These are phyloP conservation scores for Phytophthora podocarpi DNA, from an alignment of 352 stramenopile genomes.

Conservation along the genomic window DNA sequence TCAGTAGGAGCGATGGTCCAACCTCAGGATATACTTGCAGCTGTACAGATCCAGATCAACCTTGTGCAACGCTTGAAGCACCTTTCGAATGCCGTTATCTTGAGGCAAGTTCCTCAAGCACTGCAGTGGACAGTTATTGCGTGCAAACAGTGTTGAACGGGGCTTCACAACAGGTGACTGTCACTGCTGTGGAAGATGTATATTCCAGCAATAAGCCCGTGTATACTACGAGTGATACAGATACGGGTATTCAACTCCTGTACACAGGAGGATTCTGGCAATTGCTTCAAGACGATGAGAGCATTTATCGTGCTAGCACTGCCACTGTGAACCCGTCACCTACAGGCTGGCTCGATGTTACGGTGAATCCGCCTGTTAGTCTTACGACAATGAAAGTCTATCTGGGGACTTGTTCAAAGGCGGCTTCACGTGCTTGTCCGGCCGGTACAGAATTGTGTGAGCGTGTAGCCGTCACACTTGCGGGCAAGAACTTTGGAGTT, in stretches of 20 bases:
- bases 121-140: slow-evolving; percentile 35
- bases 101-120: slow-evolving; percentile 19
- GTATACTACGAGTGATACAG: slow-evolving; percentile 22
- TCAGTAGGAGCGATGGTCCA: slow-evolving; percentile 48
- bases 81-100: slow-evolving; percentile 49
- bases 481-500: slow-evolving; percentile 59
- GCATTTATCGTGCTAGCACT: slow-evolving; percentile 31
- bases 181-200: slow-evolving; percentile 38
- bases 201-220: slow-evolving; percentile 49
- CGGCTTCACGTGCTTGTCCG: slow-evolving; percentile 36
- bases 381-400: slow-evolving; percentile 39
- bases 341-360: slow-evolving; percentile 41
- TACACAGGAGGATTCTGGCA: slow-evolving; percentile 42
- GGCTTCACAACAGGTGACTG: slow-evolving; percentile 25
- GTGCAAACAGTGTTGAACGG: slow-evolving; percentile 32
- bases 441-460: slow-evolving; percentile 50
- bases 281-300: slow-evolving; percentile 24
- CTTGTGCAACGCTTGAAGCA: slow-evolving; percentile 45
- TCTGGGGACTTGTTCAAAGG: slow-evolving; percentile 40
- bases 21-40: slow-evolving; percentile 60
- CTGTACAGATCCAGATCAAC: slow-evolving; percentile 42
- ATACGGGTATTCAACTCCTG: slow-evolving; percentile 34
- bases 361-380: slow-evolving; percentile 6
- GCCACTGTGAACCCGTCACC: slow-evolving; percentile 36
- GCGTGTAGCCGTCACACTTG: slow-evolving; percentile 47